Base-by-base conservation (phyloP, 805 yeast species). In the Saccharomycopsis fibuligera region DNA sequence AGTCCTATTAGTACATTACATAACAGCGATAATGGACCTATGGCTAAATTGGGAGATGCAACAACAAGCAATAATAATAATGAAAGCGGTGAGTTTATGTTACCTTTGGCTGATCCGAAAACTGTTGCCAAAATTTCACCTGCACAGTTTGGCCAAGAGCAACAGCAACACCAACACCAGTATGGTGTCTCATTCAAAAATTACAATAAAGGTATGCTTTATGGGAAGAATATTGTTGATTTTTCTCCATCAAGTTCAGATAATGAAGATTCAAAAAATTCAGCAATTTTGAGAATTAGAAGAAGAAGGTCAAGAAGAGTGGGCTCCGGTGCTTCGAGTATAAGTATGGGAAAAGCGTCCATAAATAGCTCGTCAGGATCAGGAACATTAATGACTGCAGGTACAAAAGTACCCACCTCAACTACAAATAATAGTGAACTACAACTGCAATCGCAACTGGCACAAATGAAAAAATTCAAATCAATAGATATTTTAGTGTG, bases 401-500 rank as follows among this genome's bases (percentile, higher is more conserved):
- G 33, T 29, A 29, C 33, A 29, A 29, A 14, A 29, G n/a, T n/a
- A n/a, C n/a, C n/a, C n/a, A n/a, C n/a, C n/a, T n/a, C n/a, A n/a
- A n/a, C n/a, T n/a, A n/a, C n/a, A n/a, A n/a, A n/a, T n/a, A n/a
- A n/a, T n/a, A n/a, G n/a, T n/a, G n/a, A n/a, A n/a, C n/a, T n/a
- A n/a, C n/a, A n/a, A n/a, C n/a, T n/a, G n/a, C n/a, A n/a, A n/a
- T n/a, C n/a, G n/a, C n/a, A n/a, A n/a, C n/a, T n/a, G n/a, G 17
- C 6, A 8, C 14, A 12, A 12, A 16, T n/a, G 31, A 17, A 38
- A 51, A 46, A 33, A 19, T 31, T 60, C 1, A 72, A 70, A 31
- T 57, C 62, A 2, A 63, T 85, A 56, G 90, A 86, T 61, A 81
- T 89, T 3, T 68, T 91, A 41, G 69, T 88, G 12, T 89, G 96